These are phyloP conservation scores for Neurospora sp. DNA, from an alignment of 495 filamentous ascomycete species.

Conservation along the genomic window DNA sequence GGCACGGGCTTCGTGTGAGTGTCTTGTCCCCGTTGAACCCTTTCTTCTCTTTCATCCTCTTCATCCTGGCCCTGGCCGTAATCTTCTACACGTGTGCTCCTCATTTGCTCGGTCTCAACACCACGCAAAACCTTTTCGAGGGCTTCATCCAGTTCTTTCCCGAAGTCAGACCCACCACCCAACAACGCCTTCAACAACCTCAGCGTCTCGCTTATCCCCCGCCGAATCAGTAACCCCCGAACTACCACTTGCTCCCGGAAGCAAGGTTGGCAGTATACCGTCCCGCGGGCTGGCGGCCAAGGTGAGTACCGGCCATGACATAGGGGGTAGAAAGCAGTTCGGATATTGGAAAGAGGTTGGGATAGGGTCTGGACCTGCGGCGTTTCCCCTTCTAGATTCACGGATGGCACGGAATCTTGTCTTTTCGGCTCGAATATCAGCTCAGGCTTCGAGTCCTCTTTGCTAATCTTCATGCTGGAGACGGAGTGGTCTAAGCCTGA, in stretches of 20 bases:
- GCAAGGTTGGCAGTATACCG: background rate
- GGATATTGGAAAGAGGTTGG: background rate
- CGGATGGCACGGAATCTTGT: background rate
- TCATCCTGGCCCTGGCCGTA: background rate
- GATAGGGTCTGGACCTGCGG: background rate
- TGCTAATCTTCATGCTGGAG: background rate
- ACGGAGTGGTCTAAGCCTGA: background rate
- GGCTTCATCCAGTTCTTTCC: background rate
- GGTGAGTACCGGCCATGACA: background rate
- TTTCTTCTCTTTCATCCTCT: background rate
- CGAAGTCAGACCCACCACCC: background rate
- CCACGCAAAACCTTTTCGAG: background rate
- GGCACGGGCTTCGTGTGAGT: background rate
- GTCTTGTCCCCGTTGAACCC: background rate
- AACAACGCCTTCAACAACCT: background rate
- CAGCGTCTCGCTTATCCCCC: background rate
- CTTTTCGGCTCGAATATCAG: background rate
- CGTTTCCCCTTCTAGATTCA: background rate
- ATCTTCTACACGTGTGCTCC: background rate
- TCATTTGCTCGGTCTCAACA: background rate
- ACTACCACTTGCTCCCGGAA: background rate
- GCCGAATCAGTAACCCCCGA: background rate
- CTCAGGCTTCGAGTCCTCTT: background rate
- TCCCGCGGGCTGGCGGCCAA: background rate
- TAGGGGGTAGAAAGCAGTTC: background rate